Evolutionary conservation across 2,329 filamentous ascomycete species (phyloP), one percentile per base, ranked within the genome.

Genomic region (Aspergillus piperis): DNA sequence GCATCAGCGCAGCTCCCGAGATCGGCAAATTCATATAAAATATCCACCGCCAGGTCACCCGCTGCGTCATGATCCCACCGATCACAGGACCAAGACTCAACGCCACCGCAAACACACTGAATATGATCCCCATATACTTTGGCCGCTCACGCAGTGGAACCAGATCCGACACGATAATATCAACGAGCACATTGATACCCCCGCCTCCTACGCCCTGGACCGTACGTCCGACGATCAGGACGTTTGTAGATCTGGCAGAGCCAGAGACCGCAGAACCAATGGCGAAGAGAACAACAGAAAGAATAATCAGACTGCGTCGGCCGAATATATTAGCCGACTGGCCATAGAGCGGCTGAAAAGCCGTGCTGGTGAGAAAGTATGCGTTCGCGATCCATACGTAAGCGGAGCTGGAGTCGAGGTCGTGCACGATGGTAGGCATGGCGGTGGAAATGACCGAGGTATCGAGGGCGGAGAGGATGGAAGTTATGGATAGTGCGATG

Each of bases 151-250:
- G 61, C 23, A 82, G 68, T 8, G 80, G 77, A 3, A 82, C 77
- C 39, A 82, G 70, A 60, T 83, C 80, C 11, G 77, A 77, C 2
- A 82, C 71, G 1, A 82, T 72, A 17, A 82, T 75, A 32, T 81
- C 77, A 0, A 74, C 75, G 54, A 83, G 66, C 2, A 73, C 60
- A 23, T 63, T 67, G 63, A 81, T 76, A 0, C 82, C 82, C 2
- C 79, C 81, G 1, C 72, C 77, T 0, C 82, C 82, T 2, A 82
- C 66, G 0, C 86, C 86, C 58, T 88, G 84, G 1, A 88, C 70
- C 0, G 78, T 78, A 0, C 85, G 78, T n/a, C 83, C 84, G 62
- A 76, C 78, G 13, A 89, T 84, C 2, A 89, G 73, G 67, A 81
- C 80, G 0, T 64, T 67, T 0, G 73, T 74, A 7, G 64, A 79